Base-by-base conservation (phyloP, 1,284 basidiomycete genomes). In the Pholiota adiposa region DNA sequence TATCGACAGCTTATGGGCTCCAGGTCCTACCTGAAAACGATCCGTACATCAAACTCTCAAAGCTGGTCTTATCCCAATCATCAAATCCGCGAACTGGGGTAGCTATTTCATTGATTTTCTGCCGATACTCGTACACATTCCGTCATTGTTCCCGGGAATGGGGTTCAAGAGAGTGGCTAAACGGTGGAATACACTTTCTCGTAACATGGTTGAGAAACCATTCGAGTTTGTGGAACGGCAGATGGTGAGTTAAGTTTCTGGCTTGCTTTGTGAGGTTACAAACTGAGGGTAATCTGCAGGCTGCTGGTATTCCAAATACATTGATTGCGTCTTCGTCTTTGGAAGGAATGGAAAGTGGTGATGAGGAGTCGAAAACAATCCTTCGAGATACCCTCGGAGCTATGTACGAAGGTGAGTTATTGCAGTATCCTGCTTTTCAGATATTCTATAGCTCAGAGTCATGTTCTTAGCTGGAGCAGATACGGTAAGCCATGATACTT, bases 1-100 rank as follows among this genome's bases (percentile, higher is more conserved):
- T 57, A 19, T 57, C 56, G n/a, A 51, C 50, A 16, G 49, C 56
- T 12, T 57, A 57, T 51, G 56, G 56, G 0, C 40, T 57, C n/a
- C 38, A 23, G 4, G 33, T 57, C 31, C 21, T 23, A 8, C 48
- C 48, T 9, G 49, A 51, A 33, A 23, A 43, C 16, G 56, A 57
- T 33, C 49, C 49, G 2, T 49, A 57, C 29, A 51, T 57, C 19
- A 25, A 25, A 9, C 23, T 57, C 16, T 57, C 3, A 40, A 57
- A 41, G 56, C 49, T 9, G 56, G 56, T 8, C 25, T 57, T 1
- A 33, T 41, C 23, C 48, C 56, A 7, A 57, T 57, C 19, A 34
- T 51, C 3, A 57, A 51, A 21, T 34, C 56, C 2, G 56, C 56
- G 31, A 57, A 36, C 16, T 57, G 56, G 56, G 56, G 56, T 4